Base-by-base conservation (phyloP, 768 basidiomycete species). In the Trametopsis cervina region DNA sequence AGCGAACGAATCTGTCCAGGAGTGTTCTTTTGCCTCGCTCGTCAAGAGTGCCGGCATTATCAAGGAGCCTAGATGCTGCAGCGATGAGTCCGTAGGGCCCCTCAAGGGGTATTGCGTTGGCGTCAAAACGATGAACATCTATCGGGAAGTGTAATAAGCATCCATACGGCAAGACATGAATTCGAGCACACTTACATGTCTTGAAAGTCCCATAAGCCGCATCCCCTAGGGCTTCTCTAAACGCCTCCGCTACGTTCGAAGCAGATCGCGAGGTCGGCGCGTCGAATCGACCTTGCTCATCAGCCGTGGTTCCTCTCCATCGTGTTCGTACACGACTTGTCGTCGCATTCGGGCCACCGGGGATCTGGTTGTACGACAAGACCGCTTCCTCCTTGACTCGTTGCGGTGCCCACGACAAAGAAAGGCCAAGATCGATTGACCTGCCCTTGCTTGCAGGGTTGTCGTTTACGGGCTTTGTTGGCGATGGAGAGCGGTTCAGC, bases 91-190 rank as follows among this genome's bases (percentile, higher is more conserved):
- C 87, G 25, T 68, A 71, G 10, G 84, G 77, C 13, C 86, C 86
- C 49, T 89, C 83, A 42, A 89, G 79, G 2, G 84, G 81, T 40
- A 89, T 88, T 37, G 77, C 70, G 52, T 83, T 77, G 17, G 80
- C 81, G 60, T 89, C 86, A 57, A 83, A 89, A 51, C 78, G 78
- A 60, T 80, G 79, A 13, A 88, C 81, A 65, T 85, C 85, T 88
- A 52, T 24, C 11, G 42, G 17, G 21, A 21, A 42, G 4, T 13
- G 37, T 24, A 42, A 23, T 33, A 27, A 20, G 40, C 33, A n/a
- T 15, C 36, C 62, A 57, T 4, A 23, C 4, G 11, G 7, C 12
- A 22, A 5, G 6, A 35, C 27, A 21, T 5, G 23, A 39, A 7
- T 21, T 37, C 47, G 41, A 44, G 15, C 29, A 33, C 33, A 67